A percentile compares a stretch with the other conserved stretches of the same genome.
phyloP scores from a whole-genome alignment of 306 rosid genomes.

The Parietaria judaica region DNA sequence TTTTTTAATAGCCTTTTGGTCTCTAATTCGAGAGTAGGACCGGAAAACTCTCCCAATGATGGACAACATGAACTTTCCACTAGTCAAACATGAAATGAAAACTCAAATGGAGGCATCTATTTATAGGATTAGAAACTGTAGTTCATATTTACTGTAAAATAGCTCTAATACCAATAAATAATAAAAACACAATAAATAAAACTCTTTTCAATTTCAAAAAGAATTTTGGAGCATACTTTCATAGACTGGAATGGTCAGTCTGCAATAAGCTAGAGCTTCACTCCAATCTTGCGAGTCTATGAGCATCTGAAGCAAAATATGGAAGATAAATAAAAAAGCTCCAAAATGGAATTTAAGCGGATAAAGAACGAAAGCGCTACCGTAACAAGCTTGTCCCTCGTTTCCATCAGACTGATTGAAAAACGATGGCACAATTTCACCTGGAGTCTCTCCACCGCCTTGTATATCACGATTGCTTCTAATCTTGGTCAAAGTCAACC shows the following conservation, averaged over 20 bases:
- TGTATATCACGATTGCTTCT: constrained; percentile 45
- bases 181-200: too few relatives aligned
- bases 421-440: constrained; percentile 53
- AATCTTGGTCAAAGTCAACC: constrained; percentile 45
- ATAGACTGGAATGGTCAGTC: constrained; percentile 75
- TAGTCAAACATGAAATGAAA: not conserved
- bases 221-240: constrained; percentile 41
- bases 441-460: constrained; percentile 59
- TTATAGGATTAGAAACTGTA: not conserved
- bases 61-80: too few relatives aligned
- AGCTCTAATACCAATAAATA: too few relatives aligned
- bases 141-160: too few relatives aligned
- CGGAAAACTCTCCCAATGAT: too few relatives aligned
- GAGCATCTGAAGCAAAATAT: constrained; percentile 42
- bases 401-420: constrained; percentile 66
- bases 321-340: not conserved
- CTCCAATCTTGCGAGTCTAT: constrained; percentile 81
- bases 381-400: constrained; percentile 73
- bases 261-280: constrained; percentile 76
- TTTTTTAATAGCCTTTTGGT: too few relatives aligned
- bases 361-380: constrained; percentile 23
- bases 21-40: too few relatives aligned
- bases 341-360: not conserved
- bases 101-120: not conserved
- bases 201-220: too few relatives aligned